phyloP scores from a whole-genome alignment of 495 filamentous ascomycete genomes.

The Penicillium manginii region DNA sequence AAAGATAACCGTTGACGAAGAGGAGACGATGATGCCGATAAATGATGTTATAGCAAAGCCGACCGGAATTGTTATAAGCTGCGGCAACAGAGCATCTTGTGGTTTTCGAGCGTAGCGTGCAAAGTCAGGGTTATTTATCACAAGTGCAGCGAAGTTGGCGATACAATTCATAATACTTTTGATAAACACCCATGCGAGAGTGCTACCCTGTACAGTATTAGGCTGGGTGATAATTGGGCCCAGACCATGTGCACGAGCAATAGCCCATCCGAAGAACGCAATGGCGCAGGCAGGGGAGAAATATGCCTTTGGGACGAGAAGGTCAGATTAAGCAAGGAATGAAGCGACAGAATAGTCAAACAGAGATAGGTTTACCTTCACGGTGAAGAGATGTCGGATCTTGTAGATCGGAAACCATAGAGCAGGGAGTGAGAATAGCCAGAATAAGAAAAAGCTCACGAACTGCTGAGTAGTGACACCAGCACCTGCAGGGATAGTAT shows the following conservation, averaged over 20 bases:
- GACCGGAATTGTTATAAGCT: conserved; percentile 79
- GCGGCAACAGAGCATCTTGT: conserved; percentile 80
- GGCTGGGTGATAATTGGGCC: conserved; percentile 80
- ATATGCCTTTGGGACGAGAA: conserved; percentile 51
- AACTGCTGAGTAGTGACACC: conserved; percentile 77
- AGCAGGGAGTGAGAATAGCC: conserved; percentile 66
- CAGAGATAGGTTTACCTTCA: conserved; percentile 51
- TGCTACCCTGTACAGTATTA: conserved; percentile 61
- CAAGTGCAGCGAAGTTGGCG: conserved; percentile 85
- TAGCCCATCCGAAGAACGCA: conserved; percentile 85
- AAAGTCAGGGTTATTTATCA: conserved; percentile 83
- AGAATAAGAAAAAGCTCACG: conserved; percentile 78
- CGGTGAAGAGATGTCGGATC: conserved; percentile 86
- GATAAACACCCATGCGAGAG: conserved; percentile 78
- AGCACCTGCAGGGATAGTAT: conserved; percentile 61
- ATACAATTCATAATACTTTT: conserved; percentile 83
- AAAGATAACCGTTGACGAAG: conserved; percentile 77
- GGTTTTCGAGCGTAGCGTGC: conserved; percentile 80
- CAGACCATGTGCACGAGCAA: conserved; percentile 76
- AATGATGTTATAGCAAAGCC: conserved; percentile 87
- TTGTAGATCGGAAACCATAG: conserved; percentile 69
- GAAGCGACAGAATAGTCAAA: no score
- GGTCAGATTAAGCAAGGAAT: no score
- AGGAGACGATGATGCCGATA: conserved; percentile 89
- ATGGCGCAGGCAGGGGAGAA: conserved; percentile 80